Conservation (phyloP, 805 yeast genomes). For the Teunomyces kruisii region DNA sequence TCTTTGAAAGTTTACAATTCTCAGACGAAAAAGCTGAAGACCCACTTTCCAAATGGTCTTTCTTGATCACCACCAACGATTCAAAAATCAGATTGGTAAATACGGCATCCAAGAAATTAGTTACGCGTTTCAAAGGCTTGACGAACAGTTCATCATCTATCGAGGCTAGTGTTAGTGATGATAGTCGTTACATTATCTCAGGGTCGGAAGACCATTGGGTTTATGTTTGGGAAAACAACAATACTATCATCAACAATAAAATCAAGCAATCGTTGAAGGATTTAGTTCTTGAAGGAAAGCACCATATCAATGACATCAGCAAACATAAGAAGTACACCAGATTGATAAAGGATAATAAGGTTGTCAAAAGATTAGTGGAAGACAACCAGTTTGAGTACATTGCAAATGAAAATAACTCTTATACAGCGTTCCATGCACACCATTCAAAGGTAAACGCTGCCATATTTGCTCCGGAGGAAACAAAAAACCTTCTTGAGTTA, state of each 20-base stretch:
- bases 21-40: conserved; percentile 4
- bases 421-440: conserved; percentile 76
- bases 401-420: conserved; percentile 56
- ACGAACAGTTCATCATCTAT: conserved; percentile 75
- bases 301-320: conserved; percentile 30
- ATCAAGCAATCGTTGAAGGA: conserved; percentile 36
- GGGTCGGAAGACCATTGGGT: conserved; percentile 91
- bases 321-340: conserved; percentile 29
- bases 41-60: conserved; percentile 26
- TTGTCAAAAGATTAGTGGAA: conserved; percentile 30
- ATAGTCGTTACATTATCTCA: conserved; percentile 56
- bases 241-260: conserved; percentile 40
- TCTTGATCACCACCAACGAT: conserved; percentile 75
- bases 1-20: conserved; percentile 32
- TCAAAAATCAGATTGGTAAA: conserved; percentile 72
- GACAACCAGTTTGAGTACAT: conserved; percentile 16
- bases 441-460: conserved; percentile 73
- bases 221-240: conserved; percentile 70
- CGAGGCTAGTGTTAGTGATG: conserved; percentile 62
- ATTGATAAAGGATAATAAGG: conserved; percentile 26
- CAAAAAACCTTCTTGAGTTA: conserved; percentile 61
- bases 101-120: conserved; percentile 50
- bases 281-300: conserved; percentile 31
- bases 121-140: conserved; percentile 71
- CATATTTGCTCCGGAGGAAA: conserved; percentile 69